phyloP scores from a whole-genome alignment of 352 stramenopile species.

The Pythium oligandrum region DNA sequence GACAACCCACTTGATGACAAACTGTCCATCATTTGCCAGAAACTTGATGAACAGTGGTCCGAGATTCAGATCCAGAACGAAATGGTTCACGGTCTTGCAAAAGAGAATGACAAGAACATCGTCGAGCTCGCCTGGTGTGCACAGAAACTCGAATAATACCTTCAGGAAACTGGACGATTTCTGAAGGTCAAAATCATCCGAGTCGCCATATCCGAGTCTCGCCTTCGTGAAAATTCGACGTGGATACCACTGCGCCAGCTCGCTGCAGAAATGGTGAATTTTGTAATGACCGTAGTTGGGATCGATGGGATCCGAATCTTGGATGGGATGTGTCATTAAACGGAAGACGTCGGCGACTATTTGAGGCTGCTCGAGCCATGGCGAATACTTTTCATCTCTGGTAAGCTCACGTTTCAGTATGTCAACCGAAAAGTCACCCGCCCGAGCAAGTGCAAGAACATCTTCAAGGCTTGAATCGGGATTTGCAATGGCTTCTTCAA shows the following conservation, averaged over 20 bases:
- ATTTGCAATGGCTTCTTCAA: constrained; percentile 71
- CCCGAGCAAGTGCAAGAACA: constrained; percentile 60
- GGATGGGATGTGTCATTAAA: constrained; percentile 45
- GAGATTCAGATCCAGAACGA: constrained; percentile 68
- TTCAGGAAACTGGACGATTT: constrained; percentile 65
- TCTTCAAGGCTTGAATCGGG: constrained; percentile 54
- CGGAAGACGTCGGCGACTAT: constrained; percentile 84
- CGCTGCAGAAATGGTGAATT: constrained; percentile 81
- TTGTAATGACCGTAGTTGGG: constrained; percentile 79
- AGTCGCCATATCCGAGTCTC: neutral
- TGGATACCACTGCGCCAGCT: constrained; percentile 73
- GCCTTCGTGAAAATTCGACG: constrained; percentile 69
- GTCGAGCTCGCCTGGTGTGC: constrained; percentile 52
- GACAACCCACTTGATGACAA: constrained; percentile 71
- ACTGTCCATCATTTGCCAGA: constrained; percentile 58
- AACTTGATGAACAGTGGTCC: constrained; percentile 66
- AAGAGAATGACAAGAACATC: constrained; percentile 80
- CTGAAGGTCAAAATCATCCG: constrained; percentile 53
- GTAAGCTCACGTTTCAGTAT: constrained; percentile 74
- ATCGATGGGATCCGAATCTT: constrained; percentile 39
- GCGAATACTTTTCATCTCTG: constrained; percentile 59
- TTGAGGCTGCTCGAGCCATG: constrained; percentile 68
- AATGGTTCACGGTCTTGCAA: constrained; percentile 83
- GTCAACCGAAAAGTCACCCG: constrained; percentile 65
- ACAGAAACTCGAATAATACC: constrained; percentile 83